Evolutionary conservation across 495 filamentous ascomycete genomes (phyloP), one percentile per base, ranked within the genome.

Genomic region (Penicillium cinerascens): DNA sequence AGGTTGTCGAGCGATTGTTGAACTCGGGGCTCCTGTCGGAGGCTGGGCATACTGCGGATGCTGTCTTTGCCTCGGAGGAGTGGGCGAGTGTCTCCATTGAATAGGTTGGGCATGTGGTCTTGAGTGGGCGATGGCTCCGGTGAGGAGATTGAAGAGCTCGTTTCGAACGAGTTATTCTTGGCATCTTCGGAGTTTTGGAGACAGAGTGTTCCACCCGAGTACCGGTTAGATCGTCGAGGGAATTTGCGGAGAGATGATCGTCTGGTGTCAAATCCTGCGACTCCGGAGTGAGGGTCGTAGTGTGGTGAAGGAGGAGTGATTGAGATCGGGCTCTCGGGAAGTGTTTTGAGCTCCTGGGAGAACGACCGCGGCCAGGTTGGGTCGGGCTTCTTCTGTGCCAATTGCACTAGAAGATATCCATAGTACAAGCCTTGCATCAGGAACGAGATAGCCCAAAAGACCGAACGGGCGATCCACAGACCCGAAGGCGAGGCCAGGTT

Each of bases 131-230:
- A 59, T 25, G 27, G 48, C 3, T 60, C 49, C 1, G 52, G 55
- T 22, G 59, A 54, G 10, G 59, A 44, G n/a, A 52, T 9, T 4
- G 57, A 59, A 4, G 60, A 58, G 26, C 49, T 59, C 2, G 55
- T 55, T 4, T 73, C 67, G 38, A 69, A 36, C 10, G 67, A 68
- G 49, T 50, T 52, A n/a, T 58, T 21, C 25, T 66, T 67, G 42
- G 51, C 47, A 22, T 55, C 47, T 13, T 59, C 58, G 23, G 58
- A 58, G 37, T 59, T 54, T 10, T 60, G 59, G n/a, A 62, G 59
- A 39, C 62, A 63, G 2, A 75, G 42, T 18, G 70, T 75, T 35
- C 56, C 58, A 1, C 66, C 70, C 2, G 72, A 75, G 47, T 67
- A 69, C 1, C 72, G 69, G 37, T 63, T 65, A 5, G 69, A 71